Evolutionary conservation across 1,284 basidiomycete species (phyloP).

Genomic region (Termitomyces sp.): DNA sequence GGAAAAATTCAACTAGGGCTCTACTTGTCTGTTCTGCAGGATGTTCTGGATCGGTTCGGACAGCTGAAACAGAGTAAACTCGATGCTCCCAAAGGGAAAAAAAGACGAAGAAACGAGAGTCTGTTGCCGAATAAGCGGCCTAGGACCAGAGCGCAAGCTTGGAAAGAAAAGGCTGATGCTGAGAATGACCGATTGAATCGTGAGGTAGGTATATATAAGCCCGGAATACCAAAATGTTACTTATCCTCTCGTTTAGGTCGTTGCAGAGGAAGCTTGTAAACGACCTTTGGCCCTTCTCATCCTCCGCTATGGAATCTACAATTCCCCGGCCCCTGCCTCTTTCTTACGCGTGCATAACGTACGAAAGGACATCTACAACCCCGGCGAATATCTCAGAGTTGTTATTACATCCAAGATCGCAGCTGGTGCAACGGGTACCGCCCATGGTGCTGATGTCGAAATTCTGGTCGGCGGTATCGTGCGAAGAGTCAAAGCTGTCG

Average conservation of each 20-base stretch:
- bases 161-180: neutral
- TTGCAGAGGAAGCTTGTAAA: neutral
- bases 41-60: conserved; percentile 17
- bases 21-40: conserved; percentile 19
- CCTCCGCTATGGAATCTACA: conserved; percentile 6
- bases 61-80: neutral
- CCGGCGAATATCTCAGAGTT: conserved; percentile 5
- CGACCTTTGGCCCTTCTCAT: conserved; percentile 2
- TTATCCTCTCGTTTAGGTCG: neutral
- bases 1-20: conserved; percentile 6
- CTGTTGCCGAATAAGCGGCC: conserved; percentile 3
- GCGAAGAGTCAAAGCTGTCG: neutral
- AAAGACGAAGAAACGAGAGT: neutral
- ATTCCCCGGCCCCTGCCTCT: conserved; percentile 9
- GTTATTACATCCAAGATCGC: conserved; percentile 5
- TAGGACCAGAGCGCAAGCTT: conserved; percentile 1
- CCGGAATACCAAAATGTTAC: neutral
- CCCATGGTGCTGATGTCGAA: neutral
- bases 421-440: neutral
- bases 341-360: conserved; percentile 1
- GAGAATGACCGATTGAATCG: neutral
- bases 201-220: neutral
- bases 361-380: neutral
- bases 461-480: neutral
- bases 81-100: neutral